Conservation (phyloP, 2,329 filamentous ascomycete genomes). For the Botrytis hyacinthi region DNA sequence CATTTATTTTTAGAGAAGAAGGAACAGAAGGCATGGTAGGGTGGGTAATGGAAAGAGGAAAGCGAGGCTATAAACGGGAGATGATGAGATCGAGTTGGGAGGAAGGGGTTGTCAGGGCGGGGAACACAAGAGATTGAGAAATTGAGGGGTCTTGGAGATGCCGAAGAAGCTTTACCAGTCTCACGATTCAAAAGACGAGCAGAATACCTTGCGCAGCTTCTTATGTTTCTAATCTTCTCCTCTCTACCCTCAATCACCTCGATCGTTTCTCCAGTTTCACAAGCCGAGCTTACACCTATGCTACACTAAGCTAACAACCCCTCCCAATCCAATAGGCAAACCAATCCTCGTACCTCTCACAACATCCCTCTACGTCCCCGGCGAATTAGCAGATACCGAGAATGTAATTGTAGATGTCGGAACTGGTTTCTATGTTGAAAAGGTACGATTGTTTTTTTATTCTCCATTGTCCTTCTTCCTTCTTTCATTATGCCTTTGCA, state of each 20-base stretch:
- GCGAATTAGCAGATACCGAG: conserved; percentile 69
- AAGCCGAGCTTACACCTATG: neutral
- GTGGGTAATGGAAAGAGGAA: neutral
- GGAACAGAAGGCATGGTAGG: neutral
- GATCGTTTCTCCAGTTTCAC: too few species aligned
- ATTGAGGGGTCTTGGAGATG: neutral
- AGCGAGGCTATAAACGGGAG: neutral
- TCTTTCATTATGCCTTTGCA: neutral
- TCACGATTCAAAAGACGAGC: neutral
- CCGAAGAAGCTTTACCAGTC: neutral
- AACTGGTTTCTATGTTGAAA: conserved; percentile 93
- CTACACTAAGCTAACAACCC: conserved; percentile 15
- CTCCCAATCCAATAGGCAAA: conserved; percentile 40
- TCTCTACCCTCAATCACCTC: neutral
- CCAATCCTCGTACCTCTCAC: conserved; percentile 88
- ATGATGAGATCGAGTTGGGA: neutral
- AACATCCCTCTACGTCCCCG: conserved; percentile 90
- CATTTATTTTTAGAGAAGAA: neutral
- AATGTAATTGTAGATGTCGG: conserved; percentile 88
- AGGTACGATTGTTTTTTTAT: conserved; percentile 52
- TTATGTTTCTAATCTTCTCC: neutral
- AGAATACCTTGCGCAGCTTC: neutral
- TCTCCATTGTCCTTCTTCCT: neutral
- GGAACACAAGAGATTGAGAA: neutral
- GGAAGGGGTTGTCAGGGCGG: neutral